Evolutionary conservation across 2,329 filamentous ascomycete genomes (phyloP), one percentile per base, ranked within the genome.

Genomic region (Ophiostoma ips): DNA sequence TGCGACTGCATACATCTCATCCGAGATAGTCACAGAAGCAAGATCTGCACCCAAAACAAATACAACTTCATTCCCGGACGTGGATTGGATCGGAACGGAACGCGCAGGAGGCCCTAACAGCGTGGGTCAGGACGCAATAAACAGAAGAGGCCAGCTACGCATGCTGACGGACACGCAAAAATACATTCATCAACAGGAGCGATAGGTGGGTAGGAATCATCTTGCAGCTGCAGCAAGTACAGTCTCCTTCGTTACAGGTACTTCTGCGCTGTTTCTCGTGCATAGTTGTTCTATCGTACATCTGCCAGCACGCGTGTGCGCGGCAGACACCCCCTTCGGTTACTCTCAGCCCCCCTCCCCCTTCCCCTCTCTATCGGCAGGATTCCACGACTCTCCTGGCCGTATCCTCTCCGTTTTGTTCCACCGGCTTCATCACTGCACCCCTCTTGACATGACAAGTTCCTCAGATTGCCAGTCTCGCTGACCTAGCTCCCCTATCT

Each of bases 341-440:
- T 35, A 21, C 30, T 40, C 41, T 43, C 8, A n/a, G n/a, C n/a
- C n/a, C n/a, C n/a, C n/a, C n/a, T n/a, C 44, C 52, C 50, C 44
- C 47, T 30, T 28, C 24, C 44, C 52, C 50, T 44, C 47, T 30
- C 50, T 28, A 48, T 52, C 50, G 47, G 44, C 47, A 50, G 30
- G 19, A 44, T 41, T 19, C 10, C 49, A 38, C 13, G n/a, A 31
- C 43, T 18, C 28, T 37, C 30, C n/a, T 43, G 40, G 33, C 11
- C 21, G 12, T n/a, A 1, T 15, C 11, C 30, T 41, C 12, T 12
- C 28, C 35, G 28, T 33, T 47, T 45, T 40, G 52, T 50, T 45
- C 43, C 46, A 53, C 43, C 50, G 28, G 11, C 16, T 21, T 28
- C 38, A 41, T 37, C 38, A 38, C 48, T 16, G 28, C 28, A 15